Evolutionary conservation across 305 asterid species (phyloP), one percentile per base, ranked within the genome.

Genomic region (Andrographis paniculata): DNA sequence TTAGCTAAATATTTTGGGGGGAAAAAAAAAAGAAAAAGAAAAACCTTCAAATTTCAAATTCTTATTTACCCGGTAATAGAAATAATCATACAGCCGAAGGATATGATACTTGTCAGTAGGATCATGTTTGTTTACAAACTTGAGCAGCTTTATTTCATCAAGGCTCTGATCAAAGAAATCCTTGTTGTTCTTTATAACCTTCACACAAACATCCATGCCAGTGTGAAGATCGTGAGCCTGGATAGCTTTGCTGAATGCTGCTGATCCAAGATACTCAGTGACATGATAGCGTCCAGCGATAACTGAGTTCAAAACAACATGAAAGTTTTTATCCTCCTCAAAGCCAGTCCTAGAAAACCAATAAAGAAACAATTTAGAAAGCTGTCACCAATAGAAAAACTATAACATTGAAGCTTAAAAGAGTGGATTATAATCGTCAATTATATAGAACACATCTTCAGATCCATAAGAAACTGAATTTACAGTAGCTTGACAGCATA

Each of bases 171-270:
- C 98, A 42, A 86, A 89, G 59, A 89, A 89, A 63, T 89, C 96
- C 68, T 89, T 89, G 71, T 89, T 89, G 75, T 86, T 89, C 79
- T 89, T 89, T 57, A 89, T 89, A 59, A 87, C 80, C 74, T 87
- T 83, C 67, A 87, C 93, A 50, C 96, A 87, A 3, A 87, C 96
- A 74, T 87, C 96, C 94, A 84, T 81, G 75, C 95, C 95, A 56
- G 96, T 83, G 64, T 91, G 99, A 64, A 92, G 81, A 68, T 92
- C 99, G 51, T 92, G 99, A 24, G 99, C 99, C 84, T 92, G 99
- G 49, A 92, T 84, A 60, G 99, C 99, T 80, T 92, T 92, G 74
- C 99, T 92, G 61, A 92, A 92, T 63, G 99, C 97, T 49, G 99
- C 99, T 27, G 99, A 92, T 64, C 99, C 99, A 54, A 92, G 95